Base-by-base conservation (phyloP, 805 yeast genomes). In the Vanderwaltozyma tropicalis region DNA sequence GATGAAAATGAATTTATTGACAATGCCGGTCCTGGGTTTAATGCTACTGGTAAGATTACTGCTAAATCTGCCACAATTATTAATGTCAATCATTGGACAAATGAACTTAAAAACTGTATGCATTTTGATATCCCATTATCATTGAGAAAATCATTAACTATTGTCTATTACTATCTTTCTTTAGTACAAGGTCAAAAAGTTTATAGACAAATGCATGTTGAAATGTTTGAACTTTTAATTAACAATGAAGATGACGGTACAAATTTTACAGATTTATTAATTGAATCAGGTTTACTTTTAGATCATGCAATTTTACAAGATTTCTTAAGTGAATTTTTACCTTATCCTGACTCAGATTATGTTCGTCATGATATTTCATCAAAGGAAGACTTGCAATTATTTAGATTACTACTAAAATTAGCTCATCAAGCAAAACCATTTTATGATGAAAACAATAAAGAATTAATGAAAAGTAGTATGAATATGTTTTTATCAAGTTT, bases 81-180 rank as follows among this genome's bases (percentile, higher is more conserved):
- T 7, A 71, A 78, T 32, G 80, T 86, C 7, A 71, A 79, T 38
- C 83, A 80, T 41, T 88, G 96, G 95, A 80, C 96, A 0, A 78
- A 80, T 38, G 96, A 87, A 55, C 67, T 89, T 44, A 71, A 76
- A 35, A 78, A 80, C 29, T 80, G 95, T 73, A 57, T 86, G 38
- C 73, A 72, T 48, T 76, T 81, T 49, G 81, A 80, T 37, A 68
- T 89, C 63, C 96, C 98, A 0, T 48, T 85, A 11, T 47, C 66
- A 1, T 59, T 78, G 33, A 70, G 87, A 38, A 67, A 76, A 17
- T 63, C 72, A 1, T 66, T 89, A 30, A 76, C 85, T 1, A 66
- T 67, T 39, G 82, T 84, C 2, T 88, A 75, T 53, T 87, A 76
- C 50, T 74, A 81, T 14, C 66, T 92, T 19, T 69, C 84, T 28